Percentiles rank a stretch among this genome's conserved stretches.
Evolutionary conservation across 768 basidiomycete species (phyloP).

Genomic region (Phlebiopsis gigantea): DNA sequence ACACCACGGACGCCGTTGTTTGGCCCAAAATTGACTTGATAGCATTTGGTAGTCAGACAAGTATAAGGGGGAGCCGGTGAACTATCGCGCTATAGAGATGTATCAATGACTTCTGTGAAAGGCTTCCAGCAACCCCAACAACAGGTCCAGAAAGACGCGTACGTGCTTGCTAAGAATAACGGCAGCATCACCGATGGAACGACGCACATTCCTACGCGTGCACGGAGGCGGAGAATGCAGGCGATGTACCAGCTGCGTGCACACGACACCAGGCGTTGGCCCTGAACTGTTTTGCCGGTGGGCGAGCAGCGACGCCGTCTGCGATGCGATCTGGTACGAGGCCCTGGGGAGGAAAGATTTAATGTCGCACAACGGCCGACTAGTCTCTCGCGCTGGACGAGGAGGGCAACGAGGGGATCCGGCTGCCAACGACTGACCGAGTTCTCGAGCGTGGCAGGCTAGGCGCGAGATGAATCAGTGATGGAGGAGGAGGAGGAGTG

Average conservation of each 20-base stretch:
- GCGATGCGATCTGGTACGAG: conserved; percentile 1
- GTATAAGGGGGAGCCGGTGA: neutral
- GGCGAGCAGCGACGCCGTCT: neutral
- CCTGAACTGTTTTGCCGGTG: conserved; percentile 4
- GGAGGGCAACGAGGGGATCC: conserved; percentile 1
- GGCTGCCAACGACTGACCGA: neutral
- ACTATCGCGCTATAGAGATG: neutral
- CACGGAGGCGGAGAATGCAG: neutral
- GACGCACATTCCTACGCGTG: neutral
- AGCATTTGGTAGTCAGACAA: conserved; percentile 1
- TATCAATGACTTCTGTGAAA: neutral
- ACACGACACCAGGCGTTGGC: neutral
- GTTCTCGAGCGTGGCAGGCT: neutral
- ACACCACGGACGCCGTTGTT: neutral
- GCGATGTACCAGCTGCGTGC: neutral
- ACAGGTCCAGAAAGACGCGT: neutral
- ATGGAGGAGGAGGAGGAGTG: neutral
- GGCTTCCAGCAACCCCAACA: neutral
- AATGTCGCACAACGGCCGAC: conserved; percentile 1
- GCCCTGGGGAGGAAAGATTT: neutral
- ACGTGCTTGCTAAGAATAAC: neutral
- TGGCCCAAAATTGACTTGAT: neutral
- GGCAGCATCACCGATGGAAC: neutral
- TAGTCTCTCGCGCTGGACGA: neutral
- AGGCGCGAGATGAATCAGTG: neutral